A percentile compares a stretch with the other conserved stretches of the same genome.
Evolutionary conservation across 202 grass and related monocot species (phyloP).

Genomic region (Schoenoplectus tabernaemontani): DNA sequence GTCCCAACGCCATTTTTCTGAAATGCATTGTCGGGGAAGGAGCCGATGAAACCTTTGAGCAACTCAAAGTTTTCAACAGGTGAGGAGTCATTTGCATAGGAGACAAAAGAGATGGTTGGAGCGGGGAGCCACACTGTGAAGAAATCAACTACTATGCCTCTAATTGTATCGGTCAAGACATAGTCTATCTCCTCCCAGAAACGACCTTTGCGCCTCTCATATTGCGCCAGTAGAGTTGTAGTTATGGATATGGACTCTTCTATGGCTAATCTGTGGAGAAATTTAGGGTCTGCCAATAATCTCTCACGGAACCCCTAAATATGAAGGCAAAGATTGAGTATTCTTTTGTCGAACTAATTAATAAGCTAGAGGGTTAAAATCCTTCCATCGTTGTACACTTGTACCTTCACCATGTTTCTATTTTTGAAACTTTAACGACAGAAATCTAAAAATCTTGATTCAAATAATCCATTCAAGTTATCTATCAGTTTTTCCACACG

Average conservation of each 20-base stretch:
- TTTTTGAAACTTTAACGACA: not conserved
- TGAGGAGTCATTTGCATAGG: constrained; percentile 60
- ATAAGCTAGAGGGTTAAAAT: not conserved
- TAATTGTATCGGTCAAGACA: constrained; percentile 89
- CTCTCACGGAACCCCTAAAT: constrained; percentile 91
- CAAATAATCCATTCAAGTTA: not conserved
- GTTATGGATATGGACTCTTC: constrained; percentile 97
- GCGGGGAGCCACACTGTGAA: constrained; percentile 98
- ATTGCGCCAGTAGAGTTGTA: constrained; percentile 80
- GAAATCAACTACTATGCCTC: constrained; percentile 94
- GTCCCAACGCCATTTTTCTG: constrained; percentile 69
- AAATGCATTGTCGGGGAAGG: constrained; percentile 95
- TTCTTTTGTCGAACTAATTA: not conserved
- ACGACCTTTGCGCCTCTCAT: constrained; percentile 75
- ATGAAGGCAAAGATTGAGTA: constrained; percentile 21
- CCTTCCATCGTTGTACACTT: not conserved
- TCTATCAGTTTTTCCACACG: not conserved
- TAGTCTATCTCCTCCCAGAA: constrained; percentile 94
- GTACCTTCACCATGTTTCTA: not conserved
- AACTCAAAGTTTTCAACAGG: constrained; percentile 58
- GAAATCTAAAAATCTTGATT: not conserved
- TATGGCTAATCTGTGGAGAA: constrained; percentile 82
- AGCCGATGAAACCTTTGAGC: constrained; percentile 66
- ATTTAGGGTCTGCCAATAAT: constrained; percentile 84
- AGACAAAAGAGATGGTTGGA: constrained; percentile 86